A percentile compares a stretch with the other conserved stretches of the same genome.
Evolutionary conservation across 2,329 filamentous ascomycete species (phyloP).

Genomic region (Nothomitra cinnamomea): DNA sequence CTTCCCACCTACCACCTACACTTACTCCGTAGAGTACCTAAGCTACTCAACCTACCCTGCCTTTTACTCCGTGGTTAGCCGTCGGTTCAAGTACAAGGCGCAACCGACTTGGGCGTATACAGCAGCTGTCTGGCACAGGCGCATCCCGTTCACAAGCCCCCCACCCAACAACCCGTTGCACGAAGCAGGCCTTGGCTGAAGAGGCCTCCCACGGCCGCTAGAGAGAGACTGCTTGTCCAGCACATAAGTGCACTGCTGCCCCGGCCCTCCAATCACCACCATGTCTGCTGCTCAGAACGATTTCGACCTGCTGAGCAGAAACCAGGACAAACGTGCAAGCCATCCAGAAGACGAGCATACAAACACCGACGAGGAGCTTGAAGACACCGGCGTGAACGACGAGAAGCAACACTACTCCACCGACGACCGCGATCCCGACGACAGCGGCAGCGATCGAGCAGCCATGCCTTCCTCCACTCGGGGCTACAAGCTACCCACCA

Average conservation of each 20-base stretch:
- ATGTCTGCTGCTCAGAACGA: constrained; percentile 31
- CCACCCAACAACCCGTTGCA: no score
- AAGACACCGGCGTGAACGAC: constrained; percentile 30
- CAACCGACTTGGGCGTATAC: no score
- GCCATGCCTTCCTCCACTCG: constrained; percentile 30
- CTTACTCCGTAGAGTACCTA: no score
- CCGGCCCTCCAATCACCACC: constrained; percentile 9
- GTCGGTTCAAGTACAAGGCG: no score
- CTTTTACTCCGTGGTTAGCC: no score
- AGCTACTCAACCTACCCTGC: no score
- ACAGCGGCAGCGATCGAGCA: constrained; percentile 34
- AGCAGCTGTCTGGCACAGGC: no score
- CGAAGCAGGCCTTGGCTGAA: no score
- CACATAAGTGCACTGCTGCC: constrained; percentile 1
- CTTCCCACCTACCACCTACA: no score
- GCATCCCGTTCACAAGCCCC: no score
- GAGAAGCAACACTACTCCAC: constrained; percentile 26
- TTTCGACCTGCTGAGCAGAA: constrained; percentile 29
- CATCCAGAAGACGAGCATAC: constrained; percentile 21
- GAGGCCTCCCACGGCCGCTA: no score
- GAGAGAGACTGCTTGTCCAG: neutral
- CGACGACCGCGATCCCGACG: constrained; percentile 26
- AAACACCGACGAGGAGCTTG: constrained; percentile 35
- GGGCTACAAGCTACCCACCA: constrained; percentile 14
- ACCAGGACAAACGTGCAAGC: neutral